Evolutionary conservation across 2,329 filamentous ascomycete genomes (phyloP).

Genomic region (Chrysoporthe cubensis): DNA sequence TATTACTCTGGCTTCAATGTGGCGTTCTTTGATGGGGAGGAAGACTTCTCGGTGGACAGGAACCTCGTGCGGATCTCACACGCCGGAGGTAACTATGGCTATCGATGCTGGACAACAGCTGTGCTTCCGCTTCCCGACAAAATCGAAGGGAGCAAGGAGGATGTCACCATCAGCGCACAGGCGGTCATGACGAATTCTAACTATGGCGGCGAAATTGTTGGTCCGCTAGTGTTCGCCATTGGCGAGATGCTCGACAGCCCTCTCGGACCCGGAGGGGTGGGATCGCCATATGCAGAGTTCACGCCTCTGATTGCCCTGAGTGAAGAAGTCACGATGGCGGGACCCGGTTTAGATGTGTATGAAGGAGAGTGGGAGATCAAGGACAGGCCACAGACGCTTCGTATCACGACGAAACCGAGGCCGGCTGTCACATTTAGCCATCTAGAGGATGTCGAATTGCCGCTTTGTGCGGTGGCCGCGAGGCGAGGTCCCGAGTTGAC

Average conservation of each 20-base stretch:
- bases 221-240: slow-evolving; percentile 14
- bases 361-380: slow-evolving; percentile 22
- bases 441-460: slow-evolving; percentile 14
- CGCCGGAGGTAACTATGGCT: slow-evolving; percentile 22
- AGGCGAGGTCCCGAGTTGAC: slow-evolving; percentile 8
- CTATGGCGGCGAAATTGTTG: slow-evolving; percentile 19
- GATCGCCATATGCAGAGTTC: neutral
- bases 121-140: slow-evolving; percentile 14
- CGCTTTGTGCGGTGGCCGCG: slow-evolving; percentile 19
- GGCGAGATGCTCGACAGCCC: slow-evolving; percentile 20
- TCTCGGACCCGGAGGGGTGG: neutral
- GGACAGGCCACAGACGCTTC: slow-evolving; percentile 19
- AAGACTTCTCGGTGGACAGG: slow-evolving; percentile 3
- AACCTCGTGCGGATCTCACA: slow-evolving; percentile 23
- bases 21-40: slow-evolving; percentile 19
- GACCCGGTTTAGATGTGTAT: slow-evolving; percentile 17
- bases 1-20: slow-evolving; percentile 23
- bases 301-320: slow-evolving; percentile 10
- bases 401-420: slow-evolving; percentile 2
- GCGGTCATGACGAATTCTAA: slow-evolving; percentile 23
- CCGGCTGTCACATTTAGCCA: slow-evolving; percentile 15
- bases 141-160: neutral
- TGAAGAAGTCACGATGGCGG: neutral
- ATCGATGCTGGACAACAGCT: slow-evolving; percentile 22
- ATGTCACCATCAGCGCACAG: slow-evolving; percentile 14